Evolutionary conservation across 2,329 filamentous ascomycete genomes (phyloP), one percentile per base, ranked within the genome.

Genomic region (Keithomyces neogunnii): DNA sequence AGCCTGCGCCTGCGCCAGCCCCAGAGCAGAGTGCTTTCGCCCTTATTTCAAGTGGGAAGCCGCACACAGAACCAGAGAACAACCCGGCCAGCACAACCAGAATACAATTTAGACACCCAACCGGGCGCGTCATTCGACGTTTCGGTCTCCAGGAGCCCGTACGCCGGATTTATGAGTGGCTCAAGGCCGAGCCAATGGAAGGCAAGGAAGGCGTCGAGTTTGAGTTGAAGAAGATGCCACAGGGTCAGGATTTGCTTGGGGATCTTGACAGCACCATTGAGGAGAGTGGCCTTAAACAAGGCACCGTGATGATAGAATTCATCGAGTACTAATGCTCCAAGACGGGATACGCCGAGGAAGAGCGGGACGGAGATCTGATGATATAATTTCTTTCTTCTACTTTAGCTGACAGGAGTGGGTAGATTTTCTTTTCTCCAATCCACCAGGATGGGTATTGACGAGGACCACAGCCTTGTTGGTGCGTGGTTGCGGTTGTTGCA

Each of bases 241-340:
- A 74, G 55, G 89, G 90, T 46, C 86, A 85, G 63, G 93, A 99
- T 62, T 70, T 99, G 53, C 86, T 96, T 42, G 84, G 86, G 19
- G 71, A 76, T 50, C 73, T 96, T 47, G 85, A 90, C 46, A 72
- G 78, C 57, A 88, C 83, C 1, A 87, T 99, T 54, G 82, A 82
- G 58, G 85, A 89, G 62, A 89, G 86, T 0, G 89, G 91, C 0
- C 69, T 99, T 60, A 95, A 93, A 74, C 92, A 95, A 63, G 90
- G 87, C 3, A 96, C 90, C 0, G 86, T 99, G 6, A 96, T 96
- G 89, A 85, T 99, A 59, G 93, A 96, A 67, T 95, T 90, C 63
- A 69, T 88, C 52, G 85, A 88, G 66, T 76, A 80, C 32, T 72
- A 42, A 36, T 29, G 29, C 10, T 11, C 19, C 19, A 11, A 4